A percentile compares a stretch with the other conserved stretches of the same genome.
phyloP scores from a whole-genome alignment of 805 yeast species.

The Saccharomycopsis selenospora region DNA sequence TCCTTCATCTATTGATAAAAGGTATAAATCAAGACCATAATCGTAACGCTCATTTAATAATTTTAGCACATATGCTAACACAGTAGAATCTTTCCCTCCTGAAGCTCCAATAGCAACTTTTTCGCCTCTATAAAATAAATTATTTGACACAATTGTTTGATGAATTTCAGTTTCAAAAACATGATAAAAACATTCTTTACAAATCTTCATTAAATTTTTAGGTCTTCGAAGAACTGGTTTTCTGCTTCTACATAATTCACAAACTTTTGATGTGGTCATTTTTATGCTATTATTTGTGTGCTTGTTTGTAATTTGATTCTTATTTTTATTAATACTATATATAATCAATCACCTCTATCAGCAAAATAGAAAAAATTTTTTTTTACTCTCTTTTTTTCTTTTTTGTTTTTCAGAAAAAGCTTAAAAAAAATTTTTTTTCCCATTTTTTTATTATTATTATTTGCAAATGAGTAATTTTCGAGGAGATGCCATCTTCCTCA shows the following conservation, averaged over 20 bases:
- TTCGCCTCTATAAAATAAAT: constrained; percentile 74
- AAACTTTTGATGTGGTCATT: no score
- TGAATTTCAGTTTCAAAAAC: constrained; percentile 96
- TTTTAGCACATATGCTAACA: constrained; percentile 80
- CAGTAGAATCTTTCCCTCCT: constrained; percentile 98
- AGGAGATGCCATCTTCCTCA: no score
- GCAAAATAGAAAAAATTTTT: no score
- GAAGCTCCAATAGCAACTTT: constrained; percentile 95
- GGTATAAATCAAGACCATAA: constrained; percentile 78
- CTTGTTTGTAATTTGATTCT: no score
- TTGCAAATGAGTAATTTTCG: no score
- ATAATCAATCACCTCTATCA: no score
- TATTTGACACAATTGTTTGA: constrained; percentile 66
- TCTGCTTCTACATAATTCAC: constrained; percentile 77
- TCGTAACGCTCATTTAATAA: constrained; percentile 80
- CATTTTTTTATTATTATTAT: no score
- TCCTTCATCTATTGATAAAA: constrained; percentile 92
- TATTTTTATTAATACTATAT: no score
- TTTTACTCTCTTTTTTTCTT: no score
- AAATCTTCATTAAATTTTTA: constrained; percentile 79
- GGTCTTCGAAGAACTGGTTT: constrained; percentile 90
- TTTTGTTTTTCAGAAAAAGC: no score
- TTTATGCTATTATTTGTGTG: no score
- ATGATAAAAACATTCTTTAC: constrained; percentile 82
- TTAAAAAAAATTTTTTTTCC: no score